Percentiles rank a stretch among this genome's conserved stretches.
phyloP scores from a whole-genome alignment of 2,329 filamentous ascomycete genomes.

The Hawksworthiomyces lignivorus region DNA sequence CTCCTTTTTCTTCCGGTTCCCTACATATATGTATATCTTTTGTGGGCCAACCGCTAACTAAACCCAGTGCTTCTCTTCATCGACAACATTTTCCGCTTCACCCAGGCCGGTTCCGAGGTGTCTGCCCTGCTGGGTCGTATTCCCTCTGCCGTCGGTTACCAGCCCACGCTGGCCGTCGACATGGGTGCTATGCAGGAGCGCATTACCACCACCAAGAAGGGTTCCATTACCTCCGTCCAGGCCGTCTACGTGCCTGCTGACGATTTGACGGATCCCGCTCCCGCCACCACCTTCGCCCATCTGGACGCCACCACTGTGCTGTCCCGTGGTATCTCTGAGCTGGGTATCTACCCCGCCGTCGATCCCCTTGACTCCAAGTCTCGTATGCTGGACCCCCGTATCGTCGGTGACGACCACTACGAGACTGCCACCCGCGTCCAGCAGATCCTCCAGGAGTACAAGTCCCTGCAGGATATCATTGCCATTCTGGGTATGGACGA shows the following conservation, averaged over 20 bases:
- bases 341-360: conserved; percentile 99
- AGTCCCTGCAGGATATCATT: conserved; percentile 99
- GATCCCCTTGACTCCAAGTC: conserved; percentile 99
- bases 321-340: conserved; percentile 99
- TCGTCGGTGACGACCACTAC: conserved; percentile 98
- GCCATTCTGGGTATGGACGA: conserved; percentile 99
- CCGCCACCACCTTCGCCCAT: conserved; percentile 98
- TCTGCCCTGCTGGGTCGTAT: conserved; percentile 99
- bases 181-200: conserved; percentile 99
- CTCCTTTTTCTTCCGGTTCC: background rate
- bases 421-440: conserved; percentile 87
- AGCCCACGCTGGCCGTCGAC: conserved; percentile 95
- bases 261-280: conserved; percentile 99
- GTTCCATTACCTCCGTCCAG: conserved; percentile 99
- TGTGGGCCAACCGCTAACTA: background rate
- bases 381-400: conserved; percentile 98
- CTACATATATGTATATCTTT: background rate
- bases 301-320: conserved; percentile 99
- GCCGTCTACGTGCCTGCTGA: conserved; percentile 99
- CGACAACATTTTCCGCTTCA: conserved; percentile 99
- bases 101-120: conserved; percentile 99
- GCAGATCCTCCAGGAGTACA: conserved; percentile 99
- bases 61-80: conserved; percentile 90
- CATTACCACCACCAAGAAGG: conserved; percentile 99
- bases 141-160: conserved; percentile 99